Base-by-base conservation (phyloP, 2,329 filamentous ascomycete species). In the Fusarium sp. region DNA sequence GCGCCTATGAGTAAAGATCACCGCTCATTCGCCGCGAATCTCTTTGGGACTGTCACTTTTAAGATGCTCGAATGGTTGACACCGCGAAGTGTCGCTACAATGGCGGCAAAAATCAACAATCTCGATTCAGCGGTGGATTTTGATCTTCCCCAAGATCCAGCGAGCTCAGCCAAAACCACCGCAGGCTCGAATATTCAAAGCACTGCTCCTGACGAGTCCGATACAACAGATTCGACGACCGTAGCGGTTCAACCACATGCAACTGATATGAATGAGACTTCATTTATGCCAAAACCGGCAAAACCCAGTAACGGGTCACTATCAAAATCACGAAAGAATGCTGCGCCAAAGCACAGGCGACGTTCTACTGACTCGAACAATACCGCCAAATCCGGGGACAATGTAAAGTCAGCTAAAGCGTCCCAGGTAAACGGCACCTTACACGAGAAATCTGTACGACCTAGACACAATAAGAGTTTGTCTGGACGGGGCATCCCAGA, bases 31-130 rank as follows among this genome's bases (percentile, higher is more conserved):
- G 87, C 89, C 12, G 88, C 88, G 11, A 91, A 91, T 71, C 83
- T 92, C 12, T 92, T 93, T 75, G 89, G 87, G 11, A 91, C 90
- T 1, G 88, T 88, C 16, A 88, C 91, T 16, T 90, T 92, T 80
- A 92, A 90, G 76, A 92, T 92, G 89, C 77, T 93, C 7, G 91
- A 93, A 78, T 93, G 90, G 90, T 82, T 93, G n/a, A 90, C 90
- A 3, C 90, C 90, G 1, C 85, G 85, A 61, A 87, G 85, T n/a
- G 78, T 90, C 8, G 84, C 86, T 25, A 82, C 84, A 15, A 85
- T 90, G 81, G 82, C 84, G 2, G 77, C 83, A 21, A 84, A 82
- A 57, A 63, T 81, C 25, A 74, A 70, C 40, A 56, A 53, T 28
- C 50, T 74, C 44, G 57, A 71, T n/a, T 21, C 52, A n/a, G 53